phyloP scores from a whole-genome alignment of 306 rosid species.

The Fragaria ananassa region DNA sequence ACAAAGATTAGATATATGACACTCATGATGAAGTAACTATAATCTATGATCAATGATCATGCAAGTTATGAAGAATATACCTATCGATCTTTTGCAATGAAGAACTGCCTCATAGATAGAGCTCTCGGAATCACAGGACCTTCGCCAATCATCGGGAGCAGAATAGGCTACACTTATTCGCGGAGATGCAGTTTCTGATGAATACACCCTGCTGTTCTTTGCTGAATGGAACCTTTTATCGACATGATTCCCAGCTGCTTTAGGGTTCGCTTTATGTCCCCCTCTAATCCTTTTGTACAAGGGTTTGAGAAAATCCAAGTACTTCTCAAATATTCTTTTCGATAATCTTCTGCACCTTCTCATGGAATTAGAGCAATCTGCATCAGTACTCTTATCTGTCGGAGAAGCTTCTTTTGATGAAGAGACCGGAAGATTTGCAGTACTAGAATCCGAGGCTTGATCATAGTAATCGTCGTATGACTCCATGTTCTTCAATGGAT shows the following conservation, averaged over 20 bases:
- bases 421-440: constrained; percentile 34
- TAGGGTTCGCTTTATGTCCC: constrained; percentile 48
- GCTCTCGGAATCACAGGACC: constrained; percentile 91
- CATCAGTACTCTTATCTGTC: constrained; percentile 1
- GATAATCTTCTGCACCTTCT: constrained; percentile 73
- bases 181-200: constrained; percentile 62
- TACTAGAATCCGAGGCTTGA: constrained; percentile 29
- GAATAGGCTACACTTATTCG: constrained; percentile 74
- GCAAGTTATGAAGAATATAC: constrained; percentile 33
- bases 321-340: constrained; percentile 61
- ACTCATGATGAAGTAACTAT: neutral
- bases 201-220: constrained; percentile 53
- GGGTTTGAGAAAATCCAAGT: constrained; percentile 72
- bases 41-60: neutral
- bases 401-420: constrained; percentile 35
- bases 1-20: neutral
- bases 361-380: constrained; percentile 50
- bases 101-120: constrained; percentile 98
- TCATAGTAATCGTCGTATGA: constrained; percentile 23
- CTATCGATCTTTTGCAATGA: constrained; percentile 94
- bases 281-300: constrained; percentile 62
- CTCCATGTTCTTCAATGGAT: constrained; percentile 61
- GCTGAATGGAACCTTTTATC: constrained; percentile 46
- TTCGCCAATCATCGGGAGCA: constrained; percentile 61
- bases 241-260: constrained; percentile 29